These are phyloP conservation scores for Pelagomonas calceolata DNA, from an alignment of 108 stramenopile genomes.

Conservation along the genomic window DNA sequence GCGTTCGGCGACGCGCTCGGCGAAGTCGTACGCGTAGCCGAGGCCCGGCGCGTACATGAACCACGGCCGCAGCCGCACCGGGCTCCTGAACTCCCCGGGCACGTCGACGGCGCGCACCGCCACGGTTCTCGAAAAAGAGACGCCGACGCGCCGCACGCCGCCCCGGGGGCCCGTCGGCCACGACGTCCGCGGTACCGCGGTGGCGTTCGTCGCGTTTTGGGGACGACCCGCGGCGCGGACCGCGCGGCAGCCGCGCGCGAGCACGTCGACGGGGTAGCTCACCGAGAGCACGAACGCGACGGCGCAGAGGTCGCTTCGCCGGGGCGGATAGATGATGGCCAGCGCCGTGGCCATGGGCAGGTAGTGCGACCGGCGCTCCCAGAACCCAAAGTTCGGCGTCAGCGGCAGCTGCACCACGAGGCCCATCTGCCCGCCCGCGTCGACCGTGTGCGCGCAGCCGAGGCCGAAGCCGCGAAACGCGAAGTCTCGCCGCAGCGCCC, in stretches of 20 bases:
- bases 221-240: too few relatives aligned
- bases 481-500: neutral
- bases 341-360: neutral
- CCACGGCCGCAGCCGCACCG: neutral
- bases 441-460: neutral
- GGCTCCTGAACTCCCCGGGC: too few relatives aligned
- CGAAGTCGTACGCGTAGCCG: neutral
- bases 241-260: too few relatives aligned
- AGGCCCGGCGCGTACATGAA: constrained; percentile 1
- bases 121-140: neutral
- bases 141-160: neutral
- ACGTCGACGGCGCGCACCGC: too few relatives aligned
- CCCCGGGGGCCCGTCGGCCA: neutral
- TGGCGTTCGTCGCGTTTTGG: neutral
- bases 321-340: too few relatives aligned
- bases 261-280: too few relatives aligned
- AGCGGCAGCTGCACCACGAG: neutral
- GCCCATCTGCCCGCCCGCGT: neutral
- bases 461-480: neutral
- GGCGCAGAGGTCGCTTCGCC: too few relatives aligned
- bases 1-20: neutral
- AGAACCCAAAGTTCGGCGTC: neutral
- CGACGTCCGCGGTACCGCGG: neutral
- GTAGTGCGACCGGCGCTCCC: neutral
- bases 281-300: too few relatives aligned